Evolutionary conservation across 331 rosid species (phyloP), one percentile per base, ranked within the genome.

Genomic region (Spiraea crenata): DNA sequence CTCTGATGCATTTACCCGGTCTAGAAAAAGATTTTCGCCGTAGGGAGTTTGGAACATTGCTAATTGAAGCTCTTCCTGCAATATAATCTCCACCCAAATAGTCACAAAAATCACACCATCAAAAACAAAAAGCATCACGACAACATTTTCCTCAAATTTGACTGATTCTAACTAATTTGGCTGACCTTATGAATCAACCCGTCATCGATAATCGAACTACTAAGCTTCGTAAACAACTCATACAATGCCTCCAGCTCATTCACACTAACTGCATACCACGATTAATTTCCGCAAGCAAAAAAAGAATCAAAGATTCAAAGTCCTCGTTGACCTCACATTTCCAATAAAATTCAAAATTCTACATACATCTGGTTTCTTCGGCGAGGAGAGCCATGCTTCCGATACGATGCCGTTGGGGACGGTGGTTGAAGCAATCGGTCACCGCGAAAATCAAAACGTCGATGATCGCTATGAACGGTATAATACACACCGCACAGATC

Each of bases 151-250:
- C 9, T 48, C 57, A 15, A 48, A 65, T 14, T 34, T 1, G 4
- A 0, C 34, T 15, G 34, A 55, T 13, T 39, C 51, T 60, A 39
- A 46, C 57, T 3, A 73, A 62, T 35, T 38, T 41, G 50, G 48
- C 74, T 54, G 79, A 92, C 98, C 98, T 92, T 90, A 79, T 92
- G 98, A 79, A 92, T 92, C 39, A 61, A 83, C 4, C 86, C 96
- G 71, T 92, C 98, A 47, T 92, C 96, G 57, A 90, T 80, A 3
- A 90, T 80, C 9, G 90, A 79, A 83, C 96, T 77, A 76, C 98
- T 90, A 79, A 92, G 57, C 86, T 82, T 80, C 83, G 85, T 86
- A 75, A 85, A 92, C 60, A 90, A 82, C 71, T 79, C 98, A 70
- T 82, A 75, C 82, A 90, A 79, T 39, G 95, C 92, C 84, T 88